Percentiles rank a stretch among this genome's conserved stretches.
Conservation (phyloP, 495 filamentous ascomycete species). For the Xylaria sp. region DNA sequence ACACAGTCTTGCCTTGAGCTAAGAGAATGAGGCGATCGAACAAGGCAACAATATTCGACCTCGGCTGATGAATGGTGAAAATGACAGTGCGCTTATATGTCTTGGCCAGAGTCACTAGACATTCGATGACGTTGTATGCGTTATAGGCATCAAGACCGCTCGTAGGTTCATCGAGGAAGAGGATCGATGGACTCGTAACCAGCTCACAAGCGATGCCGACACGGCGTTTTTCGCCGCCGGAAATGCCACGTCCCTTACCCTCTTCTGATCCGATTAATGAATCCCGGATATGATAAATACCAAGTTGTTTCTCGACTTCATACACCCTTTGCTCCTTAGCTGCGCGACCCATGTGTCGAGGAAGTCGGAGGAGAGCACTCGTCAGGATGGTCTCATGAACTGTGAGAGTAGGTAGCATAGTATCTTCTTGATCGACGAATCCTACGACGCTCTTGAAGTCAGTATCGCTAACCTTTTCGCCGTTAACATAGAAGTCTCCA, state of each 20-base stretch:
- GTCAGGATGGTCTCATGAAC: slow-evolving; percentile 98
- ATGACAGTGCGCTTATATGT: slow-evolving; percentile 95
- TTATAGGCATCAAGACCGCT: slow-evolving; percentile 96
- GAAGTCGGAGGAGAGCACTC: slow-evolving; percentile 87
- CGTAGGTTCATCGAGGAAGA: slow-evolving; percentile 96
- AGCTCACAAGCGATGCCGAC: slow-evolving; percentile 98
- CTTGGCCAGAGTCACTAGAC: slow-evolving; percentile 91
- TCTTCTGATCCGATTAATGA: slow-evolving; percentile 98
- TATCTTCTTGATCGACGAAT: slow-evolving; percentile 98
- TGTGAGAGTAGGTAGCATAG: slow-evolving; percentile 94
- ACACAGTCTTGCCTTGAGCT: slow-evolving; percentile 88
- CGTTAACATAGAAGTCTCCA: slow-evolving; percentile 93
- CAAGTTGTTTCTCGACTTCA: slow-evolving; percentile 94
- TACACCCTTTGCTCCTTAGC: slow-evolving; percentile 88
- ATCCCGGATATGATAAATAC: slow-evolving; percentile 89
- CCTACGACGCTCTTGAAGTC: slow-evolving; percentile 92
- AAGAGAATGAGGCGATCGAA: slow-evolving; percentile 93
- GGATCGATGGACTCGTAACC: slow-evolving; percentile 95
- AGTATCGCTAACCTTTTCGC: slow-evolving; percentile 82
- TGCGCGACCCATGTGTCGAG: slow-evolving; percentile 82
- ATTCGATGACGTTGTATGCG: slow-evolving; percentile 96
- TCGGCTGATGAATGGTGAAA: slow-evolving; percentile 98
- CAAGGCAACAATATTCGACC: slow-evolving; percentile 99
- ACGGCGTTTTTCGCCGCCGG: slow-evolving; percentile 93
- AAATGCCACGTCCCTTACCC: slow-evolving; percentile 91